Conservation (phyloP, 1,139 yeast genomes). For the Sugiyamaella castrensis region DNA sequence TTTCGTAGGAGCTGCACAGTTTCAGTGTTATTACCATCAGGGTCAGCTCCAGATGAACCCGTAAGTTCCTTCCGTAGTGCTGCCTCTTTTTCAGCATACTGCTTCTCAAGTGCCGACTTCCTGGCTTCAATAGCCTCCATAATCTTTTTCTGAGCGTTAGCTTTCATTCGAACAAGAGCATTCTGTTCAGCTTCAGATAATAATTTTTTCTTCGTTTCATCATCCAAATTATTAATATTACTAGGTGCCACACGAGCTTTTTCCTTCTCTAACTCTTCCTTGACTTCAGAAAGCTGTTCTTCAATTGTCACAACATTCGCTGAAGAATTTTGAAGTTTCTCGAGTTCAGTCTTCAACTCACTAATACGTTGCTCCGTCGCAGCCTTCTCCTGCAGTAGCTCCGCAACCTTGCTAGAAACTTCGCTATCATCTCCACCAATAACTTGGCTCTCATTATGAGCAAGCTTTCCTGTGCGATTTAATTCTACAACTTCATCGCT, state of each 20-base stretch:
- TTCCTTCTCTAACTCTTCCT: constrained; percentile 7
- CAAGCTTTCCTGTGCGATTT: constrained; percentile 16
- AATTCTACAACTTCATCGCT: constrained; percentile 26
- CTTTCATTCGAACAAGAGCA: constrained; percentile 5
- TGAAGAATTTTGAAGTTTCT: constrained; percentile 1
- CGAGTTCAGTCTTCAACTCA: constrained; percentile 7
- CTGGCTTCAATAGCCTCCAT: background rate
- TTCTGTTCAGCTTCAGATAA: constrained; percentile 4
- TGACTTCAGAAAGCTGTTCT: constrained; percentile 6
- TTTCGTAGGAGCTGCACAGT: background rate
- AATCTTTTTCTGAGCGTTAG: constrained; percentile 9
- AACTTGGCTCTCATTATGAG: background rate
- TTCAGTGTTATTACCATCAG: background rate
- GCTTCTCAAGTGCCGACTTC: constrained; percentile 2
- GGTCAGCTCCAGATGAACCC: constrained; percentile 3
- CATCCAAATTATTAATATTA: constrained; percentile 2
- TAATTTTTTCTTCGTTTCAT: constrained; percentile 4
- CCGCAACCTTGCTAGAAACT: constrained; percentile 8
- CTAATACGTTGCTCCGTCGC: constrained; percentile 6
- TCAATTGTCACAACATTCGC: constrained; percentile 1
- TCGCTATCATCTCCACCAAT: background rate
- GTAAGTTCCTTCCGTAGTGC: constrained; percentile 15
- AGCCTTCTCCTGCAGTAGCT: constrained; percentile 13
- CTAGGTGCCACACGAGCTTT: background rate
- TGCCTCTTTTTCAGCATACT: constrained; percentile 10